A percentile compares a stretch with the other conserved stretches of the same genome.
Conservation (phyloP, 805 yeast species). For the Cyberlindnera samutprakarnensis region DNA sequence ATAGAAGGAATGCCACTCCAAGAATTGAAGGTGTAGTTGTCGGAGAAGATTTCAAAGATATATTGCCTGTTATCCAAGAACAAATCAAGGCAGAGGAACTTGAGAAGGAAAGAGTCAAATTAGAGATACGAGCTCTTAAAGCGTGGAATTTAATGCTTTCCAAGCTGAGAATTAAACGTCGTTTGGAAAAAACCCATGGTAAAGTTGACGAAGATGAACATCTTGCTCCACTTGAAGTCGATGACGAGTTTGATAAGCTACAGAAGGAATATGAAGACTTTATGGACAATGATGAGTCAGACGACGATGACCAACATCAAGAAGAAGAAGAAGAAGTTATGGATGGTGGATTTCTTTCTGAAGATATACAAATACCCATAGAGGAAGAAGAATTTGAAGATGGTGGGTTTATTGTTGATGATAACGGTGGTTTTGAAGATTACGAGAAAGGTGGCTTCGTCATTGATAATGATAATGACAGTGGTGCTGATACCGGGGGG, state of each 20-base stretch:
- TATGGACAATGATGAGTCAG: conserved; percentile 14
- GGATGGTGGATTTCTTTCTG: conserved; percentile 12
- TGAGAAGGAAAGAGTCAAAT: conserved; percentile 32
- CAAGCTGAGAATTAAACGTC: conserved; percentile 33
- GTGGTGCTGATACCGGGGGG: too few species aligned
- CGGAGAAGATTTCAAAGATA: conserved; percentile 52
- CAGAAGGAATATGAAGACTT: conserved; percentile 18
- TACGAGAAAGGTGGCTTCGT: too few species aligned
- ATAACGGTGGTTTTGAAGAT: too few species aligned
- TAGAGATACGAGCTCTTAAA: conserved; percentile 41
- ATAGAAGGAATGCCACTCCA: conserved; percentile 47
- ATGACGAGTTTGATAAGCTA: conserved; percentile 9
- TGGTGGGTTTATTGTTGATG: conserved; percentile 1
- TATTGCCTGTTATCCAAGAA: conserved; percentile 44
- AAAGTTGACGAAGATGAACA: conserved; percentile 9
- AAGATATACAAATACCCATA: conserved; percentile 4
- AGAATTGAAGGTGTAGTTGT: conserved; percentile 71
- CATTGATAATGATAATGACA: too few species aligned
- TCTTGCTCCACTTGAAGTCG: conserved; percentile 3
- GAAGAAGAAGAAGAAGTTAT: not conserved
- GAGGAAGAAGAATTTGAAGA: conserved; percentile 1
- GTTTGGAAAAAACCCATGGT: conserved; percentile 43
- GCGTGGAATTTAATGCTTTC: conserved; percentile 37
- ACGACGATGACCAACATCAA: conserved; percentile 11
- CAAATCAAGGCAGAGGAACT: conserved; percentile 36